phyloP scores from a whole-genome alignment of 1,284 basidiomycete genomes.

The Irpex sp. region DNA sequence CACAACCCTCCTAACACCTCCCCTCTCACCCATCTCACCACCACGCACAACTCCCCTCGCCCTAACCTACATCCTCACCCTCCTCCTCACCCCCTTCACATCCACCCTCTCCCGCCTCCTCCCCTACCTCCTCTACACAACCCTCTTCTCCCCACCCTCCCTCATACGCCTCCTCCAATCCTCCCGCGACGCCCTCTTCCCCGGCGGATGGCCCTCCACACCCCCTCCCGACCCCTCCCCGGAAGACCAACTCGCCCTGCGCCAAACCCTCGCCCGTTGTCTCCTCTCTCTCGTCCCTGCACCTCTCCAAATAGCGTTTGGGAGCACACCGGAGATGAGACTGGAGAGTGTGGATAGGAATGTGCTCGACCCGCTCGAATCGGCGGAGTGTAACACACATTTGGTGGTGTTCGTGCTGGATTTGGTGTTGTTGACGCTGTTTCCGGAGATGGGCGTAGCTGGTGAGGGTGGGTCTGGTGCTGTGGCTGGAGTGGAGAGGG shows the following conservation, averaged over 20 bases:
- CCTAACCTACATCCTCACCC: constrained; percentile 23
- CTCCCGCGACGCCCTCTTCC: constrained; percentile 66
- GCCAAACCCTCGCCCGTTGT: constrained; percentile 44
- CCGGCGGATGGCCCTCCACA: constrained; percentile 72
- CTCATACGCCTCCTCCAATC: constrained; percentile 42
- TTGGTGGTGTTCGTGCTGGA: constrained; percentile 63
- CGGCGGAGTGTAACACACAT: constrained; percentile 59
- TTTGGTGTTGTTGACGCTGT: constrained; percentile 50
- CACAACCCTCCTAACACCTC: constrained; percentile 13
- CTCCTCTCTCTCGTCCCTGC: constrained; percentile 40
- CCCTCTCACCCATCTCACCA: constrained; percentile 7
- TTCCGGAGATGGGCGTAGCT: constrained; percentile 53
- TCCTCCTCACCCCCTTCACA: constrained; percentile 23
- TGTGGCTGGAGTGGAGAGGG: constrained; percentile 6
- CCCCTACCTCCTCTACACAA: constrained; percentile 51
- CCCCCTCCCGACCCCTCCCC: constrained; percentile 59
- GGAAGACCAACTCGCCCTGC: constrained; percentile 61
- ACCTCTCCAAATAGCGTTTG: constrained; percentile 28
- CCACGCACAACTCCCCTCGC: constrained; percentile 20
- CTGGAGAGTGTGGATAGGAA: not conserved
- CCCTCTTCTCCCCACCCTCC: constrained; percentile 47
- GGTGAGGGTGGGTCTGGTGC: not conserved
- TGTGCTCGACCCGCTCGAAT: constrained; percentile 54
- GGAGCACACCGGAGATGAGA: constrained; percentile 31
- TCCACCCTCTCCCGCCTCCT: constrained; percentile 45